Percentiles rank a stretch among this genome's conserved stretches.
These are phyloP conservation scores for Yamadazyma atmosphaerica DNA, from an alignment of 1,139 yeast species.

Conservation along the genomic window DNA sequence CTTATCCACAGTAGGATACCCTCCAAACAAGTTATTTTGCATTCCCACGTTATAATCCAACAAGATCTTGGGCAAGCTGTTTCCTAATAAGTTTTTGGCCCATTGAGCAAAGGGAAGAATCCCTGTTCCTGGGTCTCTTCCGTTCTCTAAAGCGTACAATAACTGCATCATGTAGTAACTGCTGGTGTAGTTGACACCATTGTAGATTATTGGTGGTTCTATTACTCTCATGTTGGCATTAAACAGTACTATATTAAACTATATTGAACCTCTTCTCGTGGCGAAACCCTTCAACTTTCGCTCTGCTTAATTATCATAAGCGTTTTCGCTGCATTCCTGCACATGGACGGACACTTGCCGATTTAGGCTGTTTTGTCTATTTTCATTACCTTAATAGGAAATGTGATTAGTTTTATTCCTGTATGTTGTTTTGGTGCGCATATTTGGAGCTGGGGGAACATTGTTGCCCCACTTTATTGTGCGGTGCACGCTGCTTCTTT, in stretches of 20 bases:
- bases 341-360: no score
- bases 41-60: constrained; percentile 10
- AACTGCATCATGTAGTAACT: constrained; percentile 10
- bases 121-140: constrained; percentile 15
- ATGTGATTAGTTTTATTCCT: constrained; percentile 1
- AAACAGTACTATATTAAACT: no score
- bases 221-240: neutral
- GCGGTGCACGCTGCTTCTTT: no score
- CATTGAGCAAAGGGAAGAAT: constrained; percentile 10
- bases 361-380: no score
- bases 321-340: no score
- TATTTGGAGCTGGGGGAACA: no score
- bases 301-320: neutral
- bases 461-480: no score
- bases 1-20: constrained; percentile 25
- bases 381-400: constrained; percentile 5
- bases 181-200: constrained; percentile 10
- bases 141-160: constrained; percentile 12
- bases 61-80: constrained; percentile 9
- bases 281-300: neutral
- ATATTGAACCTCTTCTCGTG: no score
- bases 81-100: constrained; percentile 13
- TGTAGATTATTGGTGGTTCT: constrained; percentile 2
- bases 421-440: no score
- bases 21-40: constrained; percentile 32